Conservation (phyloP, 768 basidiomycete species). For the Collybia sordida region DNA sequence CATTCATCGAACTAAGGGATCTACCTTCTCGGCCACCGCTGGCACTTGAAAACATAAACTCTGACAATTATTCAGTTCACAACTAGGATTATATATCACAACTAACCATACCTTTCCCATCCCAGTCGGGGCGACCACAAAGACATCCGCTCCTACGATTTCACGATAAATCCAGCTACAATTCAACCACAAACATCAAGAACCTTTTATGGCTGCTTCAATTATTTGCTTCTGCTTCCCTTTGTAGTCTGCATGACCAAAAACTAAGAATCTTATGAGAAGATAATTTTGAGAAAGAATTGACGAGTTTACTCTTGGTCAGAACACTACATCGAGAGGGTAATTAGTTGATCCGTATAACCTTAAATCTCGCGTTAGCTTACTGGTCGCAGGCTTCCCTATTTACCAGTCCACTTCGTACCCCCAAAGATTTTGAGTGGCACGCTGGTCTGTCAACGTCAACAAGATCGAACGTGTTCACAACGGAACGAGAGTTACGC, state of each 20-base stretch:
- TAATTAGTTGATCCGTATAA: not conserved
- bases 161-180: not conserved
- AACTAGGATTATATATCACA: not conserved
- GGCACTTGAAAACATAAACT: constrained; percentile 87
- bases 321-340: constrained; percentile 7
- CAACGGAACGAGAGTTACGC: too few species aligned
- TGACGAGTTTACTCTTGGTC: constrained; percentile 9
- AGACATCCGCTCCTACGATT: constrained; percentile 60
- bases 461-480: too few species aligned
- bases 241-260: constrained; percentile 67
- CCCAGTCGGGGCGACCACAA: constrained; percentile 83
- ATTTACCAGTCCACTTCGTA: too few species aligned
- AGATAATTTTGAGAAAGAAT: not conserved
- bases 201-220: constrained; percentile 66
- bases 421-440: too few species aligned
- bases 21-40: constrained; percentile 62
- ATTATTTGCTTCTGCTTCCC: constrained; percentile 80
- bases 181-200: constrained; percentile 2
- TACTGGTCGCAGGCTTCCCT: constrained; percentile 8
- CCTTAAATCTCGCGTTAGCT: not conserved
- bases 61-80: constrained; percentile 29
- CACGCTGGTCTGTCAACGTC: too few species aligned
- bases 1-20: not conserved
- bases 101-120: constrained; percentile 72
- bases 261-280: constrained; percentile 41